Evolutionary conservation across 2,329 filamentous ascomycete genomes (phyloP).

Genomic region (Ophiognomonia clavigignenti-juglandacearum): DNA sequence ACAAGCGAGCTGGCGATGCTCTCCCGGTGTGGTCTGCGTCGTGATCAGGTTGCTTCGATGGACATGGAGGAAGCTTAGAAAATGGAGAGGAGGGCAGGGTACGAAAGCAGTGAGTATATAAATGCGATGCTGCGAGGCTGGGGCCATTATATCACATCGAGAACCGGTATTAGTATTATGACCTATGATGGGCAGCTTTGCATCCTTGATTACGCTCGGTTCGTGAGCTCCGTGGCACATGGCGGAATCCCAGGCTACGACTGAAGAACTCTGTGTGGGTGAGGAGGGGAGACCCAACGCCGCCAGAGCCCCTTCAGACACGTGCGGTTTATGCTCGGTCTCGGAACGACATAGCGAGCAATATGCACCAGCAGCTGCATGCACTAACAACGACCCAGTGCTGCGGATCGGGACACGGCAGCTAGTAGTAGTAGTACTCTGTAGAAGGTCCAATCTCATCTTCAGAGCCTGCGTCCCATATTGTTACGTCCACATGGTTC

Average conservation of each 20-base stretch:
- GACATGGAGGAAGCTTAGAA: too few relatives aligned
- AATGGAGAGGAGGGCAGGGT: too few relatives aligned
- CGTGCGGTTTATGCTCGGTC: conserved; percentile 11
- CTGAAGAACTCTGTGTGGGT: too few relatives aligned
- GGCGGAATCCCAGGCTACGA: conserved; percentile 2
- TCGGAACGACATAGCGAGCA: neutral
- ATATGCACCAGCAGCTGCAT: neutral
- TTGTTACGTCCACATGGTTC: too few relatives aligned
- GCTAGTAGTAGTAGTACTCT: neutral
- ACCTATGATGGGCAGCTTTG: too few relatives aligned
- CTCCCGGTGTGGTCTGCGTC: too few relatives aligned
- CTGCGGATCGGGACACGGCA: neutral
- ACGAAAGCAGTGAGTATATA: too few relatives aligned
- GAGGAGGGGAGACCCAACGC: conserved; percentile 3
- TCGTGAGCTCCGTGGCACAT: neutral
- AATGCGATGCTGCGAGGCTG: too few relatives aligned
- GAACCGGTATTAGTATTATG: too few relatives aligned
- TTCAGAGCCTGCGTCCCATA: neutral
- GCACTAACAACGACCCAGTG: neutral
- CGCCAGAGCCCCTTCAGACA: conserved; percentile 5
- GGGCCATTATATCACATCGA: too few relatives aligned
- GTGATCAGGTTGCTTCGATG: too few relatives aligned
- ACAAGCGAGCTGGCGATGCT: too few relatives aligned
- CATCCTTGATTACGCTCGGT: neutral
- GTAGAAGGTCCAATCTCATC: neutral